Evolutionary conservation across 345 rosid genomes (phyloP).

Genomic region (Melaleuca alternifolia): DNA sequence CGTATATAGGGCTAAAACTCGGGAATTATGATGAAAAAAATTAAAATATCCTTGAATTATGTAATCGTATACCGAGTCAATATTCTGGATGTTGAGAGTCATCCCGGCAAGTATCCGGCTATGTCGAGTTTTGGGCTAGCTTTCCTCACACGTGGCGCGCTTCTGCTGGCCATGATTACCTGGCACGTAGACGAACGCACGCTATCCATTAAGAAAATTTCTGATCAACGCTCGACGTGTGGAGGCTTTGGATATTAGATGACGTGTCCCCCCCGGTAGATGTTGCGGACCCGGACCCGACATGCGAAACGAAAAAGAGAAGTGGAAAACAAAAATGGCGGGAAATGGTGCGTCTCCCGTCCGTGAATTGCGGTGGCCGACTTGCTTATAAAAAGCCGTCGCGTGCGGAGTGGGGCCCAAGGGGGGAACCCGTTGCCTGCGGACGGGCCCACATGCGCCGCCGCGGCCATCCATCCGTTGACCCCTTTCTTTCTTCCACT

Average conservation of each 20-base stretch:
- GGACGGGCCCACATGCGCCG: not conserved
- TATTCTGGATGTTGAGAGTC: not conserved
- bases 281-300: too few relatives aligned
- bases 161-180: accelerated
- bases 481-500: not conserved
- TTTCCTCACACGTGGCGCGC: not conserved
- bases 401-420: not conserved
- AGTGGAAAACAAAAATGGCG: not conserved
- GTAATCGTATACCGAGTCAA: too few relatives aligned
- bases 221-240: not conserved
- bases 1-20: too few relatives aligned
- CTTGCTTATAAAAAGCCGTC: not conserved
- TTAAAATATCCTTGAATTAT: too few relatives aligned
- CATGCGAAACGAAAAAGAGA: not conserved
- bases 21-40: too few relatives aligned
- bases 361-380: not conserved
- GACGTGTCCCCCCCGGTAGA: not conserved
- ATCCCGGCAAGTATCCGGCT: not conserved
- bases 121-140: accelerated
- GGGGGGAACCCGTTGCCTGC: not conserved
- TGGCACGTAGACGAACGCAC: not conserved
- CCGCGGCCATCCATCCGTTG: not conserved
- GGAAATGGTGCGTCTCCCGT: not conserved
- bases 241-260: not conserved
- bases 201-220: not conserved